A percentile compares a stretch with the other conserved stretches of the same genome.
phyloP scores from a whole-genome alignment of 2,329 filamentous ascomycete species.

The Ceratocystis harringtonii region DNA sequence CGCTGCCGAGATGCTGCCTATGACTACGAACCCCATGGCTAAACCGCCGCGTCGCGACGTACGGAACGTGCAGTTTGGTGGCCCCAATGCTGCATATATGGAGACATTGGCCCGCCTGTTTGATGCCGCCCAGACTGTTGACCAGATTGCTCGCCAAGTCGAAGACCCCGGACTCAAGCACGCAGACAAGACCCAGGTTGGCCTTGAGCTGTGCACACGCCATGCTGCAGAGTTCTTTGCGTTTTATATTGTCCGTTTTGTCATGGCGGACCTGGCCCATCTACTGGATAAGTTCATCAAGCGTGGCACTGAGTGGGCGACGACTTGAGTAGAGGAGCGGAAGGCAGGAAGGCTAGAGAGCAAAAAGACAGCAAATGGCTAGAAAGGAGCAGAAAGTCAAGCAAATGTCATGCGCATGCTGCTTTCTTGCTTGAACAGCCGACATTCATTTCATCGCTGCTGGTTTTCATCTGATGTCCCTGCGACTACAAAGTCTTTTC shows the following conservation, averaged over 20 bases:
- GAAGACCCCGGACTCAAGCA: constrained; percentile 87
- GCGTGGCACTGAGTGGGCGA: constrained; percentile 87
- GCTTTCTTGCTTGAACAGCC: no score
- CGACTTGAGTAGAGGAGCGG: constrained; percentile 22
- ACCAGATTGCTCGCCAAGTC: constrained; percentile 90
- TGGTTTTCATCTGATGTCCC: no score
- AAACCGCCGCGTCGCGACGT: constrained; percentile 59
- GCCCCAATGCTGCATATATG: constrained; percentile 86
- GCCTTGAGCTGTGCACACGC: constrained; percentile 79
- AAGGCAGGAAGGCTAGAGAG: background rate
- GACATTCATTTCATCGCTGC: no score
- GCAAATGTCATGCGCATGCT: no score
- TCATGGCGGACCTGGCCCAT: constrained; percentile 67
- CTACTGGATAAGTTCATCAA: constrained; percentile 96
- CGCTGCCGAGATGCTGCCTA: constrained; percentile 53
- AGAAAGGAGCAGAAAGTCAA: no score
- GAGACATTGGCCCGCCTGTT: constrained; percentile 75
- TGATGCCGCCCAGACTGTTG: constrained; percentile 81
- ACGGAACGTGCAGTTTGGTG: constrained; percentile 53
- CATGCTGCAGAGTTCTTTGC: constrained; percentile 96
- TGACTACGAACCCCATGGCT: constrained; percentile 51
- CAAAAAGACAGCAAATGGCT: no score
- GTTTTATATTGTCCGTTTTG: constrained; percentile 91
- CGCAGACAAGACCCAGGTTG: constrained; percentile 86
- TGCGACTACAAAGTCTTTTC: background rate